phyloP scores from a whole-genome alignment of 2,329 filamentous ascomycete species.

The Alternaria arborescens region DNA sequence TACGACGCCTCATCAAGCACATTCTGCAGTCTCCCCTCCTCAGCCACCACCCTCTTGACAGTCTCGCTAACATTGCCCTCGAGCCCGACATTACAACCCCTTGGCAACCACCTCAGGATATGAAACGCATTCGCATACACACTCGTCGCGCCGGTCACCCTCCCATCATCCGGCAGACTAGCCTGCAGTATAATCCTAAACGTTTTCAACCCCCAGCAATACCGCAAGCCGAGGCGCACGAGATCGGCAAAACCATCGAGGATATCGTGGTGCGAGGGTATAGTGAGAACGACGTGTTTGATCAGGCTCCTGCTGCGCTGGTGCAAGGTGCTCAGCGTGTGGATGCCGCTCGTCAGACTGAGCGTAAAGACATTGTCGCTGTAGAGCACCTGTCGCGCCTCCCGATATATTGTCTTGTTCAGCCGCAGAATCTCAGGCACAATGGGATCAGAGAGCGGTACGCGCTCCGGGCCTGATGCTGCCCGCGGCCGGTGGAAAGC shows the following conservation, averaged over 20 bases:
- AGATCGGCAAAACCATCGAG: slow-evolving; percentile 57
- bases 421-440: slow-evolving; percentile 51
- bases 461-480: neutral
- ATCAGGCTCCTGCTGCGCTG: slow-evolving; percentile 56
- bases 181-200: slow-evolving; percentile 53
- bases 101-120: slow-evolving; percentile 57
- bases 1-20: slow-evolving; percentile 53
- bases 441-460: slow-evolving; percentile 43
- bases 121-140: slow-evolving; percentile 60
- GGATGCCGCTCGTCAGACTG: slow-evolving; percentile 48
- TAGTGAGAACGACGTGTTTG: slow-evolving; percentile 55
- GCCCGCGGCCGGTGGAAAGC: neutral
- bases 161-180: slow-evolving; percentile 42
- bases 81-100: slow-evolving; percentile 52
- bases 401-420: slow-evolving; percentile 51
- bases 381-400: slow-evolving; percentile 45
- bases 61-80: slow-evolving; percentile 52
- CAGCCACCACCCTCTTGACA: slow-evolving; percentile 53
- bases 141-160: slow-evolving; percentile 46
- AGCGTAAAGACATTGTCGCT: slow-evolving; percentile 48
- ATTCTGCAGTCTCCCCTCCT: slow-evolving; percentile 53
- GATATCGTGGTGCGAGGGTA: slow-evolving; percentile 57
- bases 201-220: slow-evolving; percentile 56
- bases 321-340: slow-evolving; percentile 52
- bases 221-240: slow-evolving; percentile 56